Evolutionary conservation across 202 grass and related monocot species (phyloP).

Genomic region (Eragrostis tef): DNA sequence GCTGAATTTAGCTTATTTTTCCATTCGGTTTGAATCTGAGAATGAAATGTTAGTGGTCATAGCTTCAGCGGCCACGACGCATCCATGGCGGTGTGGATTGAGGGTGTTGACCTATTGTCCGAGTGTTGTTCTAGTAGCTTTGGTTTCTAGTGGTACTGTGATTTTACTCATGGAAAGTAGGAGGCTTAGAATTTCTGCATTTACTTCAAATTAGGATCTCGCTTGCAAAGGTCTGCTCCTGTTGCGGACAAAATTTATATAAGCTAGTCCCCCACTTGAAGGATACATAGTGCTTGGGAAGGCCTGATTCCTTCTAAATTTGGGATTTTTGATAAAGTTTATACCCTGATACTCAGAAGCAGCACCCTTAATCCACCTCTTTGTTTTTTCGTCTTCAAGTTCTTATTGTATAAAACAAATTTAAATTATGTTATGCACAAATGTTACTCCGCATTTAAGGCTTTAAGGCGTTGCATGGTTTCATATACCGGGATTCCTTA

Average conservation of each 20-base stretch:
- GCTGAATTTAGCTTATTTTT: not conserved
- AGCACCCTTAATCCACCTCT: not conserved
- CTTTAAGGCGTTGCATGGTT: not conserved
- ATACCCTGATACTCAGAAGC: conserved; percentile 1
- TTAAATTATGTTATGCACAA: no score
- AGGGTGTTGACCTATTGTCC: not conserved
- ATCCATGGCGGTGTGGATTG: not conserved
- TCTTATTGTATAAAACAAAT: not conserved
- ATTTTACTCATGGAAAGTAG: not conserved
- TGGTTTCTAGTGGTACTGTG: not conserved
- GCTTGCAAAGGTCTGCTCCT: no score
- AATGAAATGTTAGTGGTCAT: not conserved
- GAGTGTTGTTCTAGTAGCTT: not conserved
- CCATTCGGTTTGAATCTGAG: not conserved
- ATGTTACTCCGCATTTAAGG: not conserved
- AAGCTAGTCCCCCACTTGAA: no score
- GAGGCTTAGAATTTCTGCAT: no score
- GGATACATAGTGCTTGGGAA: no score
- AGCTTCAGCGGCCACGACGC: not conserved
- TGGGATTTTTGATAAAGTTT: no score
- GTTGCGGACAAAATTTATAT: no score
- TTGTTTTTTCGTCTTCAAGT: not conserved
- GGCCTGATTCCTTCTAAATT: no score
- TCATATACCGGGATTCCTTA: not conserved
- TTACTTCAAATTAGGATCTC: no score